phyloP scores from a whole-genome alignment of 139 green algal species.

The Zygnema cylindricum region DNA sequence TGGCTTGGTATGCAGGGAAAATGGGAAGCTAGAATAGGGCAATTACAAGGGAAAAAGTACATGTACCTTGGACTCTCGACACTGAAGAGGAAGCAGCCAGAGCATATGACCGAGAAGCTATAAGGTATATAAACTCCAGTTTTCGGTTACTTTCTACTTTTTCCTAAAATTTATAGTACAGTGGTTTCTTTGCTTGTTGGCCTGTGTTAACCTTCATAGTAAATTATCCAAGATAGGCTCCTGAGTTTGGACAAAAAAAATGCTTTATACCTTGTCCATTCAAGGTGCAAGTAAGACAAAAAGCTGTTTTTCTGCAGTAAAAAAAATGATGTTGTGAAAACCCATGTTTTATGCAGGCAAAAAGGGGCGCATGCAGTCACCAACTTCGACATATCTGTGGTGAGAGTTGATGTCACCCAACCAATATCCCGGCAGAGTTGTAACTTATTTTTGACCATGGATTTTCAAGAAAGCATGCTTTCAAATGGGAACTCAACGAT shows the following conservation, averaged over 20 bases:
- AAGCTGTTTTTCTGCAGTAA: neutral
- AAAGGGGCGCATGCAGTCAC: slow-evolving; percentile 20
- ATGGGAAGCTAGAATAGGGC: slow-evolving; percentile 89
- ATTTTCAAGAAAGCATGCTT: neutral
- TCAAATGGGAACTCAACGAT: neutral
- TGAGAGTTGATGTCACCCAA: neutral
- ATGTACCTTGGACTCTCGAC: slow-evolving; percentile 66
- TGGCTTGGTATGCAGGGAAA: slow-evolving; percentile 34
- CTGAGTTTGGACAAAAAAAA: neutral
- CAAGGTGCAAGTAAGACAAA: no score
- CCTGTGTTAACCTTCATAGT: neutral
- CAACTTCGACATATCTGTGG: slow-evolving; percentile 23
- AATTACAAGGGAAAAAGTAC: slow-evolving; percentile 70
- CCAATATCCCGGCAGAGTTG: neutral
- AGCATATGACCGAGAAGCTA: slow-evolving; percentile 60
- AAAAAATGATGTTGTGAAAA: neutral
- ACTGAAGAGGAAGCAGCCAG: slow-evolving; percentile 64
- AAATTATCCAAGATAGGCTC: neutral
- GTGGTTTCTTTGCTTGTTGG: neutral
- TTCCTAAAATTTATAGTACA: neutral
- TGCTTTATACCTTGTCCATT: neutral
- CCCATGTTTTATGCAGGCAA: slow-evolving; percentile 9
- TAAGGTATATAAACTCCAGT: slow-evolving; percentile 35
- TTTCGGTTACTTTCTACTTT: neutral
- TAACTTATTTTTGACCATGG: neutral